These are phyloP conservation scores for Cyanodermella asteris DNA, from an alignment of 2,329 filamentous ascomycete genomes.

Conservation along the genomic window DNA sequence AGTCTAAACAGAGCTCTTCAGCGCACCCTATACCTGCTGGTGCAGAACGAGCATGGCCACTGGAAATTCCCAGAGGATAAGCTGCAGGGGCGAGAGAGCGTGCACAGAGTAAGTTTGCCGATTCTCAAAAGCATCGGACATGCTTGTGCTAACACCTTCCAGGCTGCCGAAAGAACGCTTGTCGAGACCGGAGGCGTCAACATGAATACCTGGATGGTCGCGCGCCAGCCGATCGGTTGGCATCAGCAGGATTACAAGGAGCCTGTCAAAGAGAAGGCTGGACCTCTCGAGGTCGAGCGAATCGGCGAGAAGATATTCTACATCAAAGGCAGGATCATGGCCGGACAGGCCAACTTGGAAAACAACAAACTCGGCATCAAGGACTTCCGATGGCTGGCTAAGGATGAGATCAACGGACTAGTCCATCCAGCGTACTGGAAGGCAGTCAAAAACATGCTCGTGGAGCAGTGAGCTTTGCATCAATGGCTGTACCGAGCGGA, in stretches of 20 bases:
- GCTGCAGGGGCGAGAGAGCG: constrained; percentile 47
- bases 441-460: constrained; percentile 62
- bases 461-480: constrained; percentile 50
- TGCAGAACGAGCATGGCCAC: constrained; percentile 35
- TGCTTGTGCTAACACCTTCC: constrained; percentile 1
- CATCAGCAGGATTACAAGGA: constrained; percentile 35
- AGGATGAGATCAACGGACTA: constrained; percentile 56
- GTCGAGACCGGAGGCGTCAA: constrained; percentile 61
- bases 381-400: constrained; percentile 84
- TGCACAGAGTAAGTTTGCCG: constrained; percentile 50
- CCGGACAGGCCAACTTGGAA: constrained; percentile 68
- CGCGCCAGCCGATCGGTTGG: constrained; percentile 72
- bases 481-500: too few species aligned
- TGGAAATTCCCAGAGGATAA: constrained; percentile 70
- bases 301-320: constrained; percentile 76
- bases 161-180: constrained; percentile 69
- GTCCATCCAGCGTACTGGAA: constrained; percentile 50
- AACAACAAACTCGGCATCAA: constrained; percentile 49
- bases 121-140: not conserved
- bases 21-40: constrained; percentile 68
- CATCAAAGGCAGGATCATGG: constrained; percentile 90
- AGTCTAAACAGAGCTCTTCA: constrained; percentile 63
- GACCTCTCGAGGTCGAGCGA: constrained; percentile 14
- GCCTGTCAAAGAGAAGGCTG: constrained; percentile 11
- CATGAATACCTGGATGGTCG: constrained; percentile 98